These are phyloP conservation scores for Penicillium sp. DNA, from an alignment of 2,329 filamentous ascomycete species.

Conservation along the genomic window DNA sequence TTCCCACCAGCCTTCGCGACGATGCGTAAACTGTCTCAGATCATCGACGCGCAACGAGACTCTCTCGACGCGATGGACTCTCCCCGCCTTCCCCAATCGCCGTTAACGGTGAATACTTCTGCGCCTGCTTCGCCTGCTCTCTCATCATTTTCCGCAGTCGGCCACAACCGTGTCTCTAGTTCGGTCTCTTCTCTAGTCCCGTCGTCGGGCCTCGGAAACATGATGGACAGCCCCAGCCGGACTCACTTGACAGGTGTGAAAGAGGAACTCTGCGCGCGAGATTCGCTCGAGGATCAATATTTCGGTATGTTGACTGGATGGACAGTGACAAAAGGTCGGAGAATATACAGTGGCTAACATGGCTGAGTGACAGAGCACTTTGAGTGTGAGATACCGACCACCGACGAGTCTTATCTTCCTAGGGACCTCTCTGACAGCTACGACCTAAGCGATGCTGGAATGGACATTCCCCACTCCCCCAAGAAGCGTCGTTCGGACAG, in stretches of 20 bases:
- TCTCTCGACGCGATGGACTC: constrained; percentile 26
- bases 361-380: constrained; percentile 39
- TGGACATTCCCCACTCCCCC: constrained; percentile 59
- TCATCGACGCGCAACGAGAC: constrained; percentile 39
- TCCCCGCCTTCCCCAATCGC: constrained; percentile 34
- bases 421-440: constrained; percentile 41
- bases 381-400: constrained; percentile 34
- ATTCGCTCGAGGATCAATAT: constrained; percentile 63
- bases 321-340: constrained; percentile 13
- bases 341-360: constrained; percentile 13
- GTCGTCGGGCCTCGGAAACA: constrained; percentile 58
- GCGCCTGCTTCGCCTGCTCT: constrained; percentile 45
- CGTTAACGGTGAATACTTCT: constrained; percentile 40
- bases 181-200: constrained; percentile 75
- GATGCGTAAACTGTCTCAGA: constrained; percentile 43
- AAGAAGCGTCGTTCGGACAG: constrained; percentile 59
- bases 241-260: constrained; percentile 77
- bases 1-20: constrained; percentile 19
- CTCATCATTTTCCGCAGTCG: constrained; percentile 46
- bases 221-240: constrained; percentile 60
- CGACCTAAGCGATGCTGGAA: constrained; percentile 65
- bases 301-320: constrained; percentile 64
- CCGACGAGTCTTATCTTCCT: constrained; percentile 37
- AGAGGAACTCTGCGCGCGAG: constrained; percentile 76
- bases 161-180: constrained; percentile 56